Conservation (phyloP, 2,329 filamentous ascomycete genomes). For the Fusarium burgessii region DNA sequence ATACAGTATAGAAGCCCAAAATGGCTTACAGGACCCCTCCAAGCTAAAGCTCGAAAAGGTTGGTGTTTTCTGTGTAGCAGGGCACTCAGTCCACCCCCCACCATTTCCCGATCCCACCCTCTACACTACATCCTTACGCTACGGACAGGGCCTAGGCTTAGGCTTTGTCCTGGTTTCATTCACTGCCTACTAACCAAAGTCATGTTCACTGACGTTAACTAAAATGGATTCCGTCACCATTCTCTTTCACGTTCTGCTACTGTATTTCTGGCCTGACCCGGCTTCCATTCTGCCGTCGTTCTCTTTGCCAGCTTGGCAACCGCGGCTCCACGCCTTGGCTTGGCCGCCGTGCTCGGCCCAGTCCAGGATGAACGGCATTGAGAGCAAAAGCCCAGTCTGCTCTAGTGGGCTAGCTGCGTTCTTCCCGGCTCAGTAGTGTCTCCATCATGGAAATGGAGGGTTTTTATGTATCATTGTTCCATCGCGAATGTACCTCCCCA, state of each 20-base stretch:
- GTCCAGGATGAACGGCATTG: constrained; percentile 30
- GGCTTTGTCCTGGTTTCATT: constrained; percentile 4
- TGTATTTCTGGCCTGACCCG: constrained; percentile 17
- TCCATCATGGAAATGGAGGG: constrained; percentile 25
- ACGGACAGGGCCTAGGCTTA: constrained; percentile 10
- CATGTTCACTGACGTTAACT: constrained; percentile 6
- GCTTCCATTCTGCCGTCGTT: constrained; percentile 17
- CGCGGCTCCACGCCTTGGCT: constrained; percentile 25
- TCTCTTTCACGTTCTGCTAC: constrained; percentile 3
- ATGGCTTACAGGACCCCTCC: constrained; percentile 28
- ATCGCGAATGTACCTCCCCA: constrained; percentile 25
- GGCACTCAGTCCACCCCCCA: constrained; percentile 27
- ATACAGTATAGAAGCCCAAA: constrained; percentile 14
- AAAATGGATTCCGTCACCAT: constrained; percentile 38
- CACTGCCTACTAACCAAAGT: constrained; percentile 5
- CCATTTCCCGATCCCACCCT: constrained; percentile 40
- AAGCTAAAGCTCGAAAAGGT: constrained; percentile 23
- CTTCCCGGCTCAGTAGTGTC: constrained; percentile 38
- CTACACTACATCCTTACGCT: background rate
- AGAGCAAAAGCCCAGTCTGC: constrained; percentile 18
- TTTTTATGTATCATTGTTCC: constrained; percentile 39
- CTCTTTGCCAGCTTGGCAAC: constrained; percentile 11
- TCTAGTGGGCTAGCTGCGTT: constrained; percentile 31
- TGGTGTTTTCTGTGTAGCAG: constrained; percentile 23
- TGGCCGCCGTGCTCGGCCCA: constrained; percentile 9